phyloP scores from a whole-genome alignment of 1,284 basidiomycete genomes.

The Vanrija sp. region DNA sequence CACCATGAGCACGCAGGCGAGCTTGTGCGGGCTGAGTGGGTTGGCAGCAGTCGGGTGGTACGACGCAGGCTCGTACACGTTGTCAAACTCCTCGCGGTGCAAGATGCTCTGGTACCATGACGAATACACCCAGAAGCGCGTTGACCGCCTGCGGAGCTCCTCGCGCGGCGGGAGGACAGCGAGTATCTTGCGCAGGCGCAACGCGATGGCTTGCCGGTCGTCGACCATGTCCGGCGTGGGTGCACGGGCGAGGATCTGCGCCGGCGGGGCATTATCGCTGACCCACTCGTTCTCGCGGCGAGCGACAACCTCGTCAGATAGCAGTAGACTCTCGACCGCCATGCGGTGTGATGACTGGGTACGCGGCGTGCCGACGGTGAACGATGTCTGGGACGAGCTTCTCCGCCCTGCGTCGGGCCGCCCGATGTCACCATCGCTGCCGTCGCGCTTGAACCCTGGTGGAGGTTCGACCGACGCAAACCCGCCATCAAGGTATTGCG shows the following conservation, averaged over 20 bases:
- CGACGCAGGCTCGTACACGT: constrained; percentile 39
- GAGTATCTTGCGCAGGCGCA: constrained; percentile 30
- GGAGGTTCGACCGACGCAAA: constrained; percentile 14
- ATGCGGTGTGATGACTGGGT: constrained; percentile 15
- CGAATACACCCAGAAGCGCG: constrained; percentile 30
- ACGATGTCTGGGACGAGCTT: neutral
- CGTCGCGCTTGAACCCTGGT: too few relatives aligned
- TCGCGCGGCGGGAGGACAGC: constrained; percentile 32
- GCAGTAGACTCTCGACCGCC: constrained; percentile 31
- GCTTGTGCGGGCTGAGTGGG: constrained; percentile 43
- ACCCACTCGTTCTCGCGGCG: constrained; percentile 40
- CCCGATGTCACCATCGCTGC: neutral
- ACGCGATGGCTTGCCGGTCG: constrained; percentile 26
- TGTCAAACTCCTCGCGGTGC: constrained; percentile 34
- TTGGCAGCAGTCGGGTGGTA: constrained; percentile 38
- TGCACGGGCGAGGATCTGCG: constrained; percentile 29
- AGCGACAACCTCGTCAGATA: constrained; percentile 30
- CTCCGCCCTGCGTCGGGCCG: neutral
- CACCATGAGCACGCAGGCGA: constrained; percentile 43
- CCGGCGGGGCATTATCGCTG: constrained; percentile 39
- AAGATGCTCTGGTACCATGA: constrained; percentile 39
- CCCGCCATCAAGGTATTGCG: constrained; percentile 40
- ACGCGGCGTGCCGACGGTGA: constrained; percentile 16
- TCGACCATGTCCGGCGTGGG: constrained; percentile 6
- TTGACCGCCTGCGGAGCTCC: constrained; percentile 22